Base-by-base conservation (phyloP, 306 rosid species). In the Castanospermum australe region DNA sequence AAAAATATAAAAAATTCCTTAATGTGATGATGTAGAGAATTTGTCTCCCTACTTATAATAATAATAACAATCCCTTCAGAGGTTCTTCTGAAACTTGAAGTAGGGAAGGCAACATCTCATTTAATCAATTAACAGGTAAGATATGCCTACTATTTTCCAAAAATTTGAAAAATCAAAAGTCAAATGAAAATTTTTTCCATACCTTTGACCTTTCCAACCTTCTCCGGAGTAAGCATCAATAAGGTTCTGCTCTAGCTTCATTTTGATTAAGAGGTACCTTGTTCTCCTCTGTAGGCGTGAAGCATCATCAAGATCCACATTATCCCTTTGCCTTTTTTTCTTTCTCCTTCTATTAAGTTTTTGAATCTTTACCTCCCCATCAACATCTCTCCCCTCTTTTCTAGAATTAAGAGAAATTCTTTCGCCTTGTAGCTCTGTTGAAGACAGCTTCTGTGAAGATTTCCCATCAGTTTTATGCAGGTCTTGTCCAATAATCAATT, bases 121-220 rank as follows among this genome's bases (percentile, higher is more conserved):
- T 30, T 28, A 41, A 20, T 28, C 69, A 67, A 57, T 56, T 4
- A 48, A 51, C 57, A 12, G 36, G 50, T 51, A 54, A 21, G 10
- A 22, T 17, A 45, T 25, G 9, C 52, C 70, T 36, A 62, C 50
- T 33, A 5, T 65, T 55, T 38, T 28, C 24, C 59, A 30, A 67
- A 54, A 32, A 42, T 25, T 42, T 15, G 21, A 35, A 36, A 45
- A 71, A 21, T 44, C 10, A 71, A 50, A 48, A 39, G 60, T 7
- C 6, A 38, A 48, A 50, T 9, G 62, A 25, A 51, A 48, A 38
- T 18, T 61, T 52, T 42, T 54, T 17, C 10, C 74, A 24, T 86
- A 94, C 98, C 98, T 94, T 70, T 94, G 96, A 75, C 98, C 98
- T 81, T 92, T 94, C 98, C 98, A 94, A 79, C 98, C 98, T 88